Conservation (phyloP, 495 filamentous ascomycete species). For the Paragyromitra xinjiangensis region DNA sequence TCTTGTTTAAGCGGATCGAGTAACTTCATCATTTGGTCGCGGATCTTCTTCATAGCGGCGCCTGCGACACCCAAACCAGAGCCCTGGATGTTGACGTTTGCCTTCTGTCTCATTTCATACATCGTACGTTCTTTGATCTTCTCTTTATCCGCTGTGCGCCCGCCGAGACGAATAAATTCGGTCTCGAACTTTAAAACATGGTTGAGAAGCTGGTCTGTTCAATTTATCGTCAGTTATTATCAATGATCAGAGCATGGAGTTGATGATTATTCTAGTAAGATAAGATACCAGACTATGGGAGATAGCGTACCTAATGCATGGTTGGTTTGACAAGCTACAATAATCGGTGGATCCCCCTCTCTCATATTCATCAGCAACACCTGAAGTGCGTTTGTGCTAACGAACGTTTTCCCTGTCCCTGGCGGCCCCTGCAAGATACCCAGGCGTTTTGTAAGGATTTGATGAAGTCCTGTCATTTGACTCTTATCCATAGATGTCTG, state of each 20-base stretch:
- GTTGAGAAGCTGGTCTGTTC: conserved; percentile 75
- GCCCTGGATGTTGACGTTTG: conserved; percentile 56
- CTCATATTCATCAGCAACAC: conserved; percentile 71
- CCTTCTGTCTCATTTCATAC: conserved; percentile 65
- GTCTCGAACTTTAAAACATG: conserved; percentile 72
- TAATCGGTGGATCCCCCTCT: conserved; percentile 72
- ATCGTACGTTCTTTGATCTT: conserved; percentile 73
- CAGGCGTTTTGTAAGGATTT: conserved; percentile 76
- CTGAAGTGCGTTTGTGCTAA: conserved; percentile 67
- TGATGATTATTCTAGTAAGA: neutral
- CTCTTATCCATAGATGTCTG: conserved; percentile 70
- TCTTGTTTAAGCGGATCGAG: conserved; percentile 62
- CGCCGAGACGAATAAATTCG: conserved; percentile 80
- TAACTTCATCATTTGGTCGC: conserved; percentile 62
- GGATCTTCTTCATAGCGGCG: conserved; percentile 61
- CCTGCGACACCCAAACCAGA: conserved; percentile 57
- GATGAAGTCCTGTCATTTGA: conserved; percentile 72
- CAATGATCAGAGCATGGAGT: neutral
- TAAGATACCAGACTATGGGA: neutral
- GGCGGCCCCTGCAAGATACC: conserved; percentile 90
- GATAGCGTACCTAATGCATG: conserved; percentile 71
- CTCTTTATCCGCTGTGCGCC: conserved; percentile 70
- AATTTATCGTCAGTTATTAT: neutral
- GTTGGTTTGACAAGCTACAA: conserved; percentile 88
- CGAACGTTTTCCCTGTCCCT: conserved; percentile 71